Conservation (phyloP, 345 rosid genomes). For the Turnera subulata region DNA sequence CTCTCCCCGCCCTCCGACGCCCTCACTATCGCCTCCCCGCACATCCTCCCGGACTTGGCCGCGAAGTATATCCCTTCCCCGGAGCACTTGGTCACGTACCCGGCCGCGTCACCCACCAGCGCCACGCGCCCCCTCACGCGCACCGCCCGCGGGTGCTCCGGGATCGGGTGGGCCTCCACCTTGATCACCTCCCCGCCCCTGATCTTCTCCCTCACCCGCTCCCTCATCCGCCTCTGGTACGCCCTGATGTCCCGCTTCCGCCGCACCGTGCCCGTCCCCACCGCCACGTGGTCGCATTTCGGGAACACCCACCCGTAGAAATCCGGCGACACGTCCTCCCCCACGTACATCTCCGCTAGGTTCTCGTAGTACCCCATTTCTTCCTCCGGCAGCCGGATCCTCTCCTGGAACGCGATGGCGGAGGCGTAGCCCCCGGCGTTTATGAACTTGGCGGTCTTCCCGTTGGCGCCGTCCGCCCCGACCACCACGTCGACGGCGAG, state of each 20-base stretch:
- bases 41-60: conserved; percentile 64
- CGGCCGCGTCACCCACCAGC: conserved; percentile 66
- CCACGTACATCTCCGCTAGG: conserved; percentile 71
- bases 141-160: conserved; percentile 55
- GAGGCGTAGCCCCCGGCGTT: conserved; percentile 48
- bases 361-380: conserved; percentile 57
- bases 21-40: conserved; percentile 58
- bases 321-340: conserved; percentile 70
- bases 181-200: conserved; percentile 52
- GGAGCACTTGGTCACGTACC: conserved; percentile 60
- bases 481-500: conserved; percentile 51
- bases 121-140: conserved; percentile 57
- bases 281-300: conserved; percentile 76
- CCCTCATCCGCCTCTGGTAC: conserved; percentile 44
- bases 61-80: conserved; percentile 74
- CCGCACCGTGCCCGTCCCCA: conserved; percentile 56
- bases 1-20: conserved; percentile 50
- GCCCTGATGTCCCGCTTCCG: conserved; percentile 39
- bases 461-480: conserved; percentile 72
- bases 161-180: conserved; percentile 77
- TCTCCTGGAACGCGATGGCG: conserved; percentile 69
- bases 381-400: conserved; percentile 54
- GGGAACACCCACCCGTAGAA: conserved; percentile 77
- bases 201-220: conserved; percentile 42
- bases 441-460: conserved; percentile 53